phyloP scores from a whole-genome alignment of 1,284 basidiomycete species.

The Taiwanofungus camphoratus region DNA sequence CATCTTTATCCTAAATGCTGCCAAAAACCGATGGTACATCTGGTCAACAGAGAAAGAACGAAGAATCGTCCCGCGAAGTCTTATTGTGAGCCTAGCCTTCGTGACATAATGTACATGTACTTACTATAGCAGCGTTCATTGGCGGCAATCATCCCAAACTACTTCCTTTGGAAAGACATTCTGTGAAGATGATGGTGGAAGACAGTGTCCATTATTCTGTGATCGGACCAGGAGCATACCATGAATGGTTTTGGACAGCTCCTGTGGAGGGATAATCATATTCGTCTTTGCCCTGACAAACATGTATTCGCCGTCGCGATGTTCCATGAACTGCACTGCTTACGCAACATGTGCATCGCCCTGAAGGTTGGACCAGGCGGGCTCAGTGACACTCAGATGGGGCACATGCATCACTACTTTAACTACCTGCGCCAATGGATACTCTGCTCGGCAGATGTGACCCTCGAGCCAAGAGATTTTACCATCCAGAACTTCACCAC shows the following conservation, averaged over 20 bases:
- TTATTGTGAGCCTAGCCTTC: too few relatives aligned
- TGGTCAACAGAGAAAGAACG: too few relatives aligned
- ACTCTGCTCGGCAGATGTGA: conserved; percentile 32
- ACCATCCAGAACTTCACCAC: conserved; percentile 14
- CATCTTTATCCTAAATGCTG: too few relatives aligned
- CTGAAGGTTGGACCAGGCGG: conserved; percentile 3
- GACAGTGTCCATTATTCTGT: conserved; percentile 21
- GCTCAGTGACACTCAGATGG: conserved; percentile 3
- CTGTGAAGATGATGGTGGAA: conserved; percentile 8
- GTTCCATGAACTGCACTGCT: conserved; percentile 36
- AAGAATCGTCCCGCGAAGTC: too few relatives aligned
- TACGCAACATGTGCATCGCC: conserved; percentile 22
- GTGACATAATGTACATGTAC: too few relatives aligned
- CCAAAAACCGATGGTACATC: too few relatives aligned
- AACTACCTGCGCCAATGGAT: conserved; percentile 26
- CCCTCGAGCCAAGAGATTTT: conserved; percentile 29
- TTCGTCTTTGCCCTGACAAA: conserved; percentile 27
- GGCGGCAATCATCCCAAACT: too few relatives aligned
- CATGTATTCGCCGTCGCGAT: conserved; percentile 29
- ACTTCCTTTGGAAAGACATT: conserved; percentile 3
- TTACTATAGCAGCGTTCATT: too few relatives aligned
- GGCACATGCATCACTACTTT: conserved; percentile 16
- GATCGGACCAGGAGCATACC: conserved; percentile 15
- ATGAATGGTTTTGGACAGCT: conserved; percentile 26
- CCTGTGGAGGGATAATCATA: conserved; percentile 24